phyloP scores from a whole-genome alignment of 1,139 yeast species.

The Sugiyamaella novakii region DNA sequence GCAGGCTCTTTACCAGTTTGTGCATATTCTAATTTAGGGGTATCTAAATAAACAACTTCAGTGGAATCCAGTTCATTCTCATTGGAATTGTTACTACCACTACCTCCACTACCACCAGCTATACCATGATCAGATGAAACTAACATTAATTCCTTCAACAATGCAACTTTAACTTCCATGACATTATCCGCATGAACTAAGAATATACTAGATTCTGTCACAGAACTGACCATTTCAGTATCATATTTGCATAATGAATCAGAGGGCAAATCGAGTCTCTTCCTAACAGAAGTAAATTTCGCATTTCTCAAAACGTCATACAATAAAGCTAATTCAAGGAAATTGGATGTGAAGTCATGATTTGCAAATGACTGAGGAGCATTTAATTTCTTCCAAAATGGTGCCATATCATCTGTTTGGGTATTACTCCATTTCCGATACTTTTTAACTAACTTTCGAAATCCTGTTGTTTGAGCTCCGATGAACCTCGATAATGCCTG shows the following conservation, averaged over 20 bases:
- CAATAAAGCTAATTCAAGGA: slow-evolving; percentile 62
- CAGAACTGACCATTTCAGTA: slow-evolving; percentile 42
- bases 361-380: slow-evolving; percentile 59
- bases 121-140: slow-evolving; percentile 27
- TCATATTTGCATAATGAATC: slow-evolving; percentile 44
- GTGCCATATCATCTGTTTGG: slow-evolving; percentile 25
- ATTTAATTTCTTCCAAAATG: slow-evolving; percentile 42
- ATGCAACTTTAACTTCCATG: slow-evolving; percentile 43
- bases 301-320: slow-evolving; percentile 51
- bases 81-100: background rate
- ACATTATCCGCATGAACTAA: slow-evolving; percentile 47
- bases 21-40: slow-evolving; percentile 41
- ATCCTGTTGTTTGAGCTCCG: slow-evolving; percentile 77
- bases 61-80: slow-evolving; percentile 18
- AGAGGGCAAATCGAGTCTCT: slow-evolving; percentile 27
- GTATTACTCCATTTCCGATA: slow-evolving; percentile 63
- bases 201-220: slow-evolving; percentile 40
- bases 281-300: slow-evolving; percentile 26
- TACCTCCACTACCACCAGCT: background rate
- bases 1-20: slow-evolving; percentile 46
- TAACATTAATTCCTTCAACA: slow-evolving; percentile 42
- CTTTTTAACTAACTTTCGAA: slow-evolving; percentile 78
- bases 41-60: slow-evolving; percentile 41
- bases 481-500: slow-evolving; percentile 75
- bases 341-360: slow-evolving; percentile 64